Evolutionary conservation across 352 stramenopile genomes (phyloP), one percentile per base, ranked within the genome.

Genomic region (Globisporangium alternatum): DNA sequence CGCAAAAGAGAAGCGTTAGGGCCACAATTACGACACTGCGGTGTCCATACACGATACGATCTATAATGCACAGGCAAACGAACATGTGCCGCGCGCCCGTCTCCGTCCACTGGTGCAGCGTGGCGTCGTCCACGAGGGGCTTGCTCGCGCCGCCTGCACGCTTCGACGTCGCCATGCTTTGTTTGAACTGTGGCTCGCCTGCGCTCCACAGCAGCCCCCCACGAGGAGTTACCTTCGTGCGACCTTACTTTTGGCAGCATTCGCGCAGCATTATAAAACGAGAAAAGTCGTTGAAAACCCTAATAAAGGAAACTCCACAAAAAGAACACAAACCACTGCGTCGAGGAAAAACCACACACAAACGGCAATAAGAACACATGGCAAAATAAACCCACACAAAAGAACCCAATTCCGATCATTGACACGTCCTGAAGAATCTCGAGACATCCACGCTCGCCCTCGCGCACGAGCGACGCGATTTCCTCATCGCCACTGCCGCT

Each of bases 61-160:
- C 9, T 9, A 2, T n/a, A 21, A n/a, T 30, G 25, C 25, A 21
- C 5, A 35, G 19, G 8, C 21, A 7, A n/a, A 79, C 80, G 55
- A 77, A 92, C 83, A 90, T 74, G 41, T 77, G 72, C 25, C 47
- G 57, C 28, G 73, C 77, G 21, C 83, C 83, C n/a, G 75, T 70
- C 51, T 93, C 83, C 15, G 71, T 60, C 83, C 83, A 93, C 57
- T 84, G 78, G 53, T 83, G 75, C 64, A 93, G 78, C 60, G 70
- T 62, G 49, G 72, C 61, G 74, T 89, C 83, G 62, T 63, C 60
- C 64, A 92, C 78, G 58, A 89, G 71, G 58, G 74, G 39, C 72
- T 67, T 53, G 56, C 65, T 45, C 68, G 31, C 55, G 62, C 70
- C 60, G 56, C 39, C 15, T 57, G 51, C 62, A 52, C 53, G 77